Percentiles rank a stretch among this genome's conserved stretches.
phyloP scores from a whole-genome alignment of 2,329 filamentous ascomycete species.

The Fusarium nodosum region DNA sequence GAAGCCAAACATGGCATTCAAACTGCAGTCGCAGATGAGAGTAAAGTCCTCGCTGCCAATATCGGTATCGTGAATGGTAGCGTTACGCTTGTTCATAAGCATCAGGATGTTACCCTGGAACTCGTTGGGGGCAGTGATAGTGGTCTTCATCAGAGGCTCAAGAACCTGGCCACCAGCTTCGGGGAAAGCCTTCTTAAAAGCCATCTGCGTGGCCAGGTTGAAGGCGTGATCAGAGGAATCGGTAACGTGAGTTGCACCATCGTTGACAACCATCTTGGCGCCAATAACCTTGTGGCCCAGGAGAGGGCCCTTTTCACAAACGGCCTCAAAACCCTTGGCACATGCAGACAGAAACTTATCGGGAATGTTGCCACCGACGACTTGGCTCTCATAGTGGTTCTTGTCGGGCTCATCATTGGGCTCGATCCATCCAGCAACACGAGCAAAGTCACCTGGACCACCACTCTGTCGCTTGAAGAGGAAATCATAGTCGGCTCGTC shows the following conservation, averaged over 20 bases:
- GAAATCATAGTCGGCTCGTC: constrained; percentile 88
- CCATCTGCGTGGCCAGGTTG: constrained; percentile 93
- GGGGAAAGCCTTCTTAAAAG: constrained; percentile 93
- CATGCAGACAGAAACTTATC: constrained; percentile 97
- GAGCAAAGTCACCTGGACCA: constrained; percentile 94
- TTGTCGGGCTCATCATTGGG: constrained; percentile 79
- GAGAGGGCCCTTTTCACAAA: constrained; percentile 88
- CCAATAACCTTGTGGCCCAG: constrained; percentile 95
- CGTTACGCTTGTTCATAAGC: constrained; percentile 95
- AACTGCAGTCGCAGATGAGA: constrained; percentile 88
- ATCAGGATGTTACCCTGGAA: constrained; percentile 98
- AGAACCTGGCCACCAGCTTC: constrained; percentile 86
- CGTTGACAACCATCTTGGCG: constrained; percentile 90
- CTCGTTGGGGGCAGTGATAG: constrained; percentile 94
- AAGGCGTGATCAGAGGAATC: constrained; percentile 98
- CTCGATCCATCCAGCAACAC: constrained; percentile 92
- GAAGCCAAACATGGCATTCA: constrained; percentile 99
- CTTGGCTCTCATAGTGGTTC: constrained; percentile 88
- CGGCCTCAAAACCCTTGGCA: constrained; percentile 90
- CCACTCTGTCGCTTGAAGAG: constrained; percentile 95
- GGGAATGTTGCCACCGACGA: constrained; percentile 89
- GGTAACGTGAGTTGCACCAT: constrained; percentile 96
- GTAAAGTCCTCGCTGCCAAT: constrained; percentile 95
- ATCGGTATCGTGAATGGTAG: constrained; percentile 95
- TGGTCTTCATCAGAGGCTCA: constrained; percentile 98